These are phyloP conservation scores for Paracorniculantispora psalliotae DNA, from an alignment of 2,329 filamentous ascomycete species.

Conservation along the genomic window DNA sequence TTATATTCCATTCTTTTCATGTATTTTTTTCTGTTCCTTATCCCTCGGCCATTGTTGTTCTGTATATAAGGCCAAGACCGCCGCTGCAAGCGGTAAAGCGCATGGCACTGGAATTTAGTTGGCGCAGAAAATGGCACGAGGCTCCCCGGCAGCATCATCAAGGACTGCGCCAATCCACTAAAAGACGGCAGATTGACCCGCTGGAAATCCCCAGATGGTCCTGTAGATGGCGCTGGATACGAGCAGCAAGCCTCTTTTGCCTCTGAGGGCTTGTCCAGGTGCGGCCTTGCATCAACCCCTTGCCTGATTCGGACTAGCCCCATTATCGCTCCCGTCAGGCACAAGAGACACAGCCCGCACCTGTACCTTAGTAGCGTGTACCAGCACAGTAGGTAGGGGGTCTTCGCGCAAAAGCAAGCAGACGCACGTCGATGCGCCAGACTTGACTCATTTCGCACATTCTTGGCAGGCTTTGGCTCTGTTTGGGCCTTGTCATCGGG, in stretches of 20 bases:
- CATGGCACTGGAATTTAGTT: background rate
- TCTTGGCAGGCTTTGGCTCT: slow-evolving; percentile 17
- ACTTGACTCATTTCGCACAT: slow-evolving; percentile 37
- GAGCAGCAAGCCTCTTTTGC: background rate
- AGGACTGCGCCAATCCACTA: no score
- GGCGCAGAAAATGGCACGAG: no score
- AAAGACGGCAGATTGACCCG: background rate
- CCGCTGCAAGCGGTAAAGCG: no score
- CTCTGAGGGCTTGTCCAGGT: background rate
- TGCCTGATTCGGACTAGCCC: background rate
- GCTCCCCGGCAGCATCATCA: no score
- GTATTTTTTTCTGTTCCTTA: no score
- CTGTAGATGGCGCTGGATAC: background rate
- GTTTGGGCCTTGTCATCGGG: background rate
- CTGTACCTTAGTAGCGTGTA: slow-evolving; percentile 8
- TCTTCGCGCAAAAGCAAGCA: background rate
- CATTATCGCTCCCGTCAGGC: slow-evolving; percentile 3
- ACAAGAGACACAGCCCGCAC: background rate
- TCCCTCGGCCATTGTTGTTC: background rate
- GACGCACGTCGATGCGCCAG: slow-evolving; percentile 16
- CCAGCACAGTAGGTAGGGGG: slow-evolving; percentile 18
- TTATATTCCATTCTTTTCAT: no score
- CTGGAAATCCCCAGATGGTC: background rate
- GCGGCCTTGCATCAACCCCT: background rate
- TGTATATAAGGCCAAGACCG: no score